Conservation (phyloP, 208 protist genomes). For the Vickermania spadyakhi region DNA sequence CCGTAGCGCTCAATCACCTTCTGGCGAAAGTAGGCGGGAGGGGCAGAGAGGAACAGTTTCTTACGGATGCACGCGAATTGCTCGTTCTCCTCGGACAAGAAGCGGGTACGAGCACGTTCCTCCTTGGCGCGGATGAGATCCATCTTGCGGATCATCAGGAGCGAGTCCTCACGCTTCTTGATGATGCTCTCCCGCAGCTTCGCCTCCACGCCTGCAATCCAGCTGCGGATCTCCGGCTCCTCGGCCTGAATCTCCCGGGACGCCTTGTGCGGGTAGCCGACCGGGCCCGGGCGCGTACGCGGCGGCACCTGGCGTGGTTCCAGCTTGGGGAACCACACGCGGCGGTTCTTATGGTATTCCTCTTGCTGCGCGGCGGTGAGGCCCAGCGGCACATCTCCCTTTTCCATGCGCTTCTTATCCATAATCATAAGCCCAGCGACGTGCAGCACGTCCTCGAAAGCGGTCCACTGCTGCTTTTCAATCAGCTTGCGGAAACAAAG, state of each 20-base stretch:
- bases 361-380: conserved; percentile 15
- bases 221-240: conserved; percentile 62
- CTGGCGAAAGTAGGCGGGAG: conserved; percentile 54
- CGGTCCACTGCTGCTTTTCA: conserved; percentile 21
- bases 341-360: conserved; percentile 23
- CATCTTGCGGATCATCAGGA: conserved; percentile 26
- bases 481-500: conserved; percentile 31
- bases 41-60: conserved; percentile 34
- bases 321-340: conserved; percentile 42
- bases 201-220: conserved; percentile 43
- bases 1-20: conserved; percentile 36
- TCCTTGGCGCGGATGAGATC: conserved; percentile 25
- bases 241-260: conserved; percentile 35
- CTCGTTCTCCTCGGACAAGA: conserved; percentile 42
- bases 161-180: conserved; percentile 30
- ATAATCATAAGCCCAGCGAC: conserved; percentile 46
- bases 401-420: conserved; percentile 34
- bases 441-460: conserved; percentile 55
- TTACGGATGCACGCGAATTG: conserved; percentile 23
- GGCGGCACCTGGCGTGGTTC: conserved; percentile 18
- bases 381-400: conserved; percentile 9
- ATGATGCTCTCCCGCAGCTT: conserved; percentile 38
- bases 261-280: conserved; percentile 34
- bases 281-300: conserved; percentile 1
- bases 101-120: conserved; percentile 18